phyloP scores from a whole-genome alignment of 139 green algal genomes.

The Chlorella sorokiniana region DNA sequence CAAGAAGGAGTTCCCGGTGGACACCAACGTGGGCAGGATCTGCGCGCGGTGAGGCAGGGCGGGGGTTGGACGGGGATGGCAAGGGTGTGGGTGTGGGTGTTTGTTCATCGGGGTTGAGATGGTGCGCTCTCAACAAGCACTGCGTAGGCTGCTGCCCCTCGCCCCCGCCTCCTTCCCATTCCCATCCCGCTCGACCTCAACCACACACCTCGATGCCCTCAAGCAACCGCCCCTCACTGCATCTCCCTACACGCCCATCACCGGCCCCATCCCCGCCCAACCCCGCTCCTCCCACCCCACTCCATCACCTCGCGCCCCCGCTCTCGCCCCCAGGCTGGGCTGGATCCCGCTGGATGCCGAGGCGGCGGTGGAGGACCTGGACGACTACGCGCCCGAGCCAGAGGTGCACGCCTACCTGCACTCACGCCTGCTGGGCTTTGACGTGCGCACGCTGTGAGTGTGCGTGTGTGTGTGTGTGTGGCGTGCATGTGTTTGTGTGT shows the following conservation, averaged over 20 bases:
- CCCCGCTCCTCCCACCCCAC: no score
- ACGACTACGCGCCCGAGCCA: constrained; percentile 74
- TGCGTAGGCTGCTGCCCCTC: neutral
- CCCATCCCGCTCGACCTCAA: no score
- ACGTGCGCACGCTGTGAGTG: no score
- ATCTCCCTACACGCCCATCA: no score
- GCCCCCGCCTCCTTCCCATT: neutral
- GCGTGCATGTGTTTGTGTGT: no score
- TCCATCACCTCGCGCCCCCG: neutral
- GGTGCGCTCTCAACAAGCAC: no score
- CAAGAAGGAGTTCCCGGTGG: constrained; percentile 74
- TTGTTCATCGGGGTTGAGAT: neutral
- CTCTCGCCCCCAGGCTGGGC: constrained; percentile 47
- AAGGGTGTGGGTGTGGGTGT: neutral
- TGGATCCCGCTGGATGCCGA: constrained; percentile 70
- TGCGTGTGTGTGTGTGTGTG: neutral
- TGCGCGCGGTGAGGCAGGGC: constrained; percentile 45
- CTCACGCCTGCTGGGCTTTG: no score
- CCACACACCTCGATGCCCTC: no score
- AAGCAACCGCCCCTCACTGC: no score
- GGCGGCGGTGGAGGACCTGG: constrained; percentile 60
- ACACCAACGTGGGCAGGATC: constrained; percentile 82
- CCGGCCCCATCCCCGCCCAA: no score
- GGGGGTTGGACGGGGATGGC: neutral
- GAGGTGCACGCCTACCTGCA: constrained; percentile 74